Evolutionary conservation across 2,329 filamentous ascomycete genomes (phyloP).

Genomic region (Xylariaceae sp.): DNA sequence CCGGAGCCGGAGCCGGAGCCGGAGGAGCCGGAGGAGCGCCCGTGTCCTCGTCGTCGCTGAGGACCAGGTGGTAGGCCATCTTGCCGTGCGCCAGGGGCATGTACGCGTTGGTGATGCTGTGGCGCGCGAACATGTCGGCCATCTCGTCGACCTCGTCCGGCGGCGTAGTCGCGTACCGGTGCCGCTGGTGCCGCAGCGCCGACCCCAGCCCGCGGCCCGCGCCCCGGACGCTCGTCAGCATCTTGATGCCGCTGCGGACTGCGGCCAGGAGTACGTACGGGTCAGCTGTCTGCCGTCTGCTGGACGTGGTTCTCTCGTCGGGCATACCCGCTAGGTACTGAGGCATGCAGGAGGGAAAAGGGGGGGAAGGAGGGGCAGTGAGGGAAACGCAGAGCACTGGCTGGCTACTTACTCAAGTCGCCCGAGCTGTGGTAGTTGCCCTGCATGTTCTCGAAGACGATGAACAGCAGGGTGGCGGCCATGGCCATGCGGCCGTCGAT

Average conservation of each 20-base stretch:
- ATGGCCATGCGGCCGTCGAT: constrained; percentile 16
- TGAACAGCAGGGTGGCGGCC: constrained; percentile 20
- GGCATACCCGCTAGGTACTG: no score
- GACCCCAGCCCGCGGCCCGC: constrained; percentile 5
- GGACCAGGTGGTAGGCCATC: constrained; percentile 19
- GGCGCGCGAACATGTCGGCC: constrained; percentile 18
- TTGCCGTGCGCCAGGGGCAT: constrained; percentile 20
- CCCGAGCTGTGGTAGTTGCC: constrained; percentile 22
- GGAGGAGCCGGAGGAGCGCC: neutral
- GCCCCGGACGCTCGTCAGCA: constrained; percentile 13
- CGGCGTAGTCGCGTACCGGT: constrained; percentile 7
- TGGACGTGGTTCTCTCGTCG: no score
- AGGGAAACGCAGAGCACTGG: no score
- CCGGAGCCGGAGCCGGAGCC: no score
- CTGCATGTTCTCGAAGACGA: constrained; percentile 23
- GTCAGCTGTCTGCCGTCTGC: no score
- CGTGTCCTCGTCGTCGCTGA: constrained; percentile 9
- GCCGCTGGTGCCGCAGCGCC: constrained; percentile 11
- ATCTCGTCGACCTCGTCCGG: constrained; percentile 19
- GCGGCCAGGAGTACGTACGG: no score
- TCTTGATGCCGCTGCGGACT: constrained; percentile 20
- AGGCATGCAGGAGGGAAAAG: no score
- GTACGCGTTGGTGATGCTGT: constrained; percentile 15
- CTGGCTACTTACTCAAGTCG: no score
- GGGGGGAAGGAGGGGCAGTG: no score